Conservation (phyloP, 495 filamentous ascomycete species). For the Lentithecium fluviatile region DNA sequence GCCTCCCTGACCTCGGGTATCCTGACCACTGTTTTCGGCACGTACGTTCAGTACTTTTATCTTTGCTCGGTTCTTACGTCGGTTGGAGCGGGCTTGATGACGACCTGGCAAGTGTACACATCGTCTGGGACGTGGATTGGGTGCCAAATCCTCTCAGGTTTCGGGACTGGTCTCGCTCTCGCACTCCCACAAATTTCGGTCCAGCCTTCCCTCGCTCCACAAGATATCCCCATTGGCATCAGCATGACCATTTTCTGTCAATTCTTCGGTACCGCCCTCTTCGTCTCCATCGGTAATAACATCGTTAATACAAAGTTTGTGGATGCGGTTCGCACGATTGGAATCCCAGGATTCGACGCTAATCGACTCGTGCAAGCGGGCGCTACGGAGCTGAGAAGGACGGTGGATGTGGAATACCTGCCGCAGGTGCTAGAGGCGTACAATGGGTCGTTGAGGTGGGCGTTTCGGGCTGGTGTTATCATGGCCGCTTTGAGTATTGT, state of each 20-base stretch:
- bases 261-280: slow-evolving; percentile 15
- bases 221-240: slow-evolving; percentile 10
- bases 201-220: slow-evolving; percentile 1
- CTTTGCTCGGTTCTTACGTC: slow-evolving; percentile 57
- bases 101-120: slow-evolving; percentile 60
- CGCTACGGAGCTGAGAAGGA: no score
- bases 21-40: slow-evolving; percentile 55
- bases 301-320: no score
- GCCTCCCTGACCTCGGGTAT: slow-evolving; percentile 60
- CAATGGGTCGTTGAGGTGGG: no score
- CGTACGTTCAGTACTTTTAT: slow-evolving; percentile 75
- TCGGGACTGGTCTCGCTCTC: slow-evolving; percentile 66
- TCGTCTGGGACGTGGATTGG: slow-evolving; percentile 67
- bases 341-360: no score
- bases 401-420: no score
- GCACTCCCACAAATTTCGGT: slow-evolving; percentile 60
- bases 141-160: slow-evolving; percentile 68
- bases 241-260: slow-evolving; percentile 24
- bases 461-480: no score
- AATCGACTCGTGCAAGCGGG: no score
- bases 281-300: neutral
- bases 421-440: no score
- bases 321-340: no score
- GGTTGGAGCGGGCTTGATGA: slow-evolving; percentile 69
- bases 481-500: no score